Conservation (phyloP, 2,329 filamentous ascomycete genomes). For the Trichoderma guizhouense region DNA sequence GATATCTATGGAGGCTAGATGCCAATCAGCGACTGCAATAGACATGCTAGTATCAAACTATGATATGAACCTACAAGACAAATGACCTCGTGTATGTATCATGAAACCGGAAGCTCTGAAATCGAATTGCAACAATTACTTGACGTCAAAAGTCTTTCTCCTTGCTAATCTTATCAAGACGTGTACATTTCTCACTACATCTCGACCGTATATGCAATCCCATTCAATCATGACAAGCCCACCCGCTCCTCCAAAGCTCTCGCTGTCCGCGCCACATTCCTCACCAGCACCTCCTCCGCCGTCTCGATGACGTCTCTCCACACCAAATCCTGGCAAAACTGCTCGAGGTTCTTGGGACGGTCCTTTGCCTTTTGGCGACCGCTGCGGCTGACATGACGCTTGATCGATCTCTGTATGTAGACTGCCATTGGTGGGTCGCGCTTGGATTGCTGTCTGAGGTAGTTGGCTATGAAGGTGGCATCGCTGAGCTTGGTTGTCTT, state of each 20-base stretch:
- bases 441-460: constrained; percentile 37
- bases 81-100: neutral
- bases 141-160: too few species aligned
- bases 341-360: constrained; percentile 30
- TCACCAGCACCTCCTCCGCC: constrained; percentile 32
- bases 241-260: constrained; percentile 21
- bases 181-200: neutral
- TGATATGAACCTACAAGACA: neutral
- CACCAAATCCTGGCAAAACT: constrained; percentile 31
- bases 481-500: constrained; percentile 34
- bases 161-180: neutral
- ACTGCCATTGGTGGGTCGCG: constrained; percentile 35
- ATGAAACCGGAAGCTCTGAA: neutral
- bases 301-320: constrained; percentile 36
- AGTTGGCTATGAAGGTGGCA: constrained; percentile 30
- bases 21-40: neutral
- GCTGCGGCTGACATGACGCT: constrained; percentile 24
- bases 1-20: neutral
- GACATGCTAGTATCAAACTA: neutral
- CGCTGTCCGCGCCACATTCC: constrained; percentile 23
- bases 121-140: neutral
- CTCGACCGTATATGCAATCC: neutral
- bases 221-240: neutral
- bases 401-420: constrained; percentile 33
- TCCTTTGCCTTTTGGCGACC: constrained; percentile 5